phyloP scores from a whole-genome alignment of 768 basidiomycete species.

The Infundibulicybe gibba region DNA sequence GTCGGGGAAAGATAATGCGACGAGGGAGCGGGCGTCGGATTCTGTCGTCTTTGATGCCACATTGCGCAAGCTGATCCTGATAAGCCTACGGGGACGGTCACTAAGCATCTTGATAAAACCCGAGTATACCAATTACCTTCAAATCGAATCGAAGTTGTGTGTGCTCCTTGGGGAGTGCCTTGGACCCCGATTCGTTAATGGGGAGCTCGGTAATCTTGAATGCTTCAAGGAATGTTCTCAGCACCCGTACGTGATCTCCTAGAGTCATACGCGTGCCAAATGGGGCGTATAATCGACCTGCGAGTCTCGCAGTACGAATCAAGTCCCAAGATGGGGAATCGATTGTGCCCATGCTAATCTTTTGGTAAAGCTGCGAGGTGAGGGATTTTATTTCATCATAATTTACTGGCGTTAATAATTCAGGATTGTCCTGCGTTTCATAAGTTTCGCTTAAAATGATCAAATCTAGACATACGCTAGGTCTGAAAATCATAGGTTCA shows the following conservation, averaged over 20 bases:
- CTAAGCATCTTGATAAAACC: not conserved
- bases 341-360: slow-evolving; percentile 74
- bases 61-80: slow-evolving; percentile 64
- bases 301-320: slow-evolving; percentile 71
- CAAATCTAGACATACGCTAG: slow-evolving; percentile 40
- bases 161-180: slow-evolving; percentile 21
- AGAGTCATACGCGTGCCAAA: slow-evolving; percentile 84
- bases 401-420: slow-evolving; percentile 66
- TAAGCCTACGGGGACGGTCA: slow-evolving; percentile 46
- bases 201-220: slow-evolving; percentile 46
- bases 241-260: slow-evolving; percentile 80
- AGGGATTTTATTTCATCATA: slow-evolving; percentile 53
- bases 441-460: slow-evolving; percentile 3
- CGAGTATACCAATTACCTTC: slow-evolving; percentile 38
- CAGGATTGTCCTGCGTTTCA: slow-evolving; percentile 55
- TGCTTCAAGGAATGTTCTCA: slow-evolving; percentile 69
- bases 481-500: slow-evolving; percentile 59
- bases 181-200: slow-evolving; percentile 17
- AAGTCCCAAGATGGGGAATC: slow-evolving; percentile 85
- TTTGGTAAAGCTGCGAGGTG: slow-evolving; percentile 61
- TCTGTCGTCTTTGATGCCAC: slow-evolving; percentile 84
- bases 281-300: slow-evolving; percentile 79
- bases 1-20: slow-evolving; percentile 54
- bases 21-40: slow-evolving; percentile 62
- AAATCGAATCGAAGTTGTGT: slow-evolving; percentile 47